Percentiles rank a stretch among this genome's conserved stretches.
These are phyloP conservation scores for Aethionema arabicum DNA, from an alignment of 345 rosid species.

Conservation along the genomic window DNA sequence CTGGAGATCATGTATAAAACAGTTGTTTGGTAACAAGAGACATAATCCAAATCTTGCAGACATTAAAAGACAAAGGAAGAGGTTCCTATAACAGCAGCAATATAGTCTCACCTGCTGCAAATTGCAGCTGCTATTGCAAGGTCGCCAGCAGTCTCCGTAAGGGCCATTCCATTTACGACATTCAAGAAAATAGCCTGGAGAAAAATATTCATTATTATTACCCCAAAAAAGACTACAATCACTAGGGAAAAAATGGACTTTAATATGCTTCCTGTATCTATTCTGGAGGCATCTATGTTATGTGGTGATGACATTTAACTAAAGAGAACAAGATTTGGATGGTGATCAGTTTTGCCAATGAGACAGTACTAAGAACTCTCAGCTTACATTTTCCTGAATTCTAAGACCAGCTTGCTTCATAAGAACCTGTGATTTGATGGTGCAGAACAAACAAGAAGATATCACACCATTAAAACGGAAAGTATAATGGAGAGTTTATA, in stretches of 20 bases:
- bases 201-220: background rate
- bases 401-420: conserved; percentile 93
- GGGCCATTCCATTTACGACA: conserved; percentile 73
- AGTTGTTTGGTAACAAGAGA: background rate
- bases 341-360: background rate
- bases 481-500: background rate
- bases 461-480: background rate
- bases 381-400: conserved; percentile 83
- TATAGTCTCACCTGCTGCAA: conserved; percentile 67
- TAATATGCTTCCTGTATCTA: background rate
- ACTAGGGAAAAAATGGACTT: background rate
- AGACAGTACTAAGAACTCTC: background rate
- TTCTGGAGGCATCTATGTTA: background rate
- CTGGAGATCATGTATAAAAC: conserved; percentile 39
- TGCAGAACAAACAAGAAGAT: background rate
- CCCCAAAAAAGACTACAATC: background rate
- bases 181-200: conserved; percentile 68
- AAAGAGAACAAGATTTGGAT: conserved; percentile 1
- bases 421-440: conserved; percentile 58
- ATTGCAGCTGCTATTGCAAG: conserved; percentile 95
- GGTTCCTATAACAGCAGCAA: background rate
- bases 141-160: conserved; percentile 89
- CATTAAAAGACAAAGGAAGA: background rate
- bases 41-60: background rate
- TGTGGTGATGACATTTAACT: background rate